Evolutionary conservation across 148 eudicot species (phyloP).

Genomic region (Gaultheria prostrata): DNA sequence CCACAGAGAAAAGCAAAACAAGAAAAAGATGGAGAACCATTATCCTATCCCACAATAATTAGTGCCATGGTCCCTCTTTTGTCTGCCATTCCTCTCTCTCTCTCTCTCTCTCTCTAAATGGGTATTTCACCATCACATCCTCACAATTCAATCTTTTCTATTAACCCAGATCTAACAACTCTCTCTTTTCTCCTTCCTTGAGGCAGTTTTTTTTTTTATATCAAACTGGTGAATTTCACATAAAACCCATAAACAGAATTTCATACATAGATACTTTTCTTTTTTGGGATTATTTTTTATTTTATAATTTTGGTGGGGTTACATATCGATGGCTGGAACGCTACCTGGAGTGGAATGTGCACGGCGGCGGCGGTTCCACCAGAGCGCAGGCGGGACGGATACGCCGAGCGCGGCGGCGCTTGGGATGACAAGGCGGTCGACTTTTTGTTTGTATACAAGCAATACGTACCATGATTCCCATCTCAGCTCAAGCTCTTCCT

Average conservation of each 20-base stretch:
- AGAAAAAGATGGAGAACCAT: not conserved
- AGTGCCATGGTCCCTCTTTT: constrained; percentile 5
- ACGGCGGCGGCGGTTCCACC: constrained; percentile 58
- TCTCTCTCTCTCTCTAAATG: not conserved
- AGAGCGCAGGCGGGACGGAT: constrained; percentile 24
- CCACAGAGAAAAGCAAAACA: not conserved
- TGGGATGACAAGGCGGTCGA: constrained; percentile 33
- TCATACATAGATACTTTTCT: not conserved
- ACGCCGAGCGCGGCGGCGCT: constrained; percentile 3
- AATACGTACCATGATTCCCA: constrained; percentile 22
- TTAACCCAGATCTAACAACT: not conserved
- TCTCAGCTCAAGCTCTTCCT: constrained; percentile 22
- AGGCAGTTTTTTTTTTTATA: not conserved
- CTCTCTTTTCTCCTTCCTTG: not conserved
- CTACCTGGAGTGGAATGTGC: constrained; percentile 80
- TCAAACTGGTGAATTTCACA: not conserved
- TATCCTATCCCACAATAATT: not conserved
- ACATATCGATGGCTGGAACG: constrained; percentile 56
- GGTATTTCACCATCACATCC: not conserved
- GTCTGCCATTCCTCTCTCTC: not conserved
- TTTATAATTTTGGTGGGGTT: not conserved
- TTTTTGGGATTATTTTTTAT: not conserved
- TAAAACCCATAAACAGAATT: not conserved
- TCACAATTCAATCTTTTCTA: not conserved
- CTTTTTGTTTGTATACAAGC: constrained; percentile 39